These are phyloP conservation scores for Crucihimalaya himalaica DNA, from an alignment of 345 rosid species.

Conservation along the genomic window DNA sequence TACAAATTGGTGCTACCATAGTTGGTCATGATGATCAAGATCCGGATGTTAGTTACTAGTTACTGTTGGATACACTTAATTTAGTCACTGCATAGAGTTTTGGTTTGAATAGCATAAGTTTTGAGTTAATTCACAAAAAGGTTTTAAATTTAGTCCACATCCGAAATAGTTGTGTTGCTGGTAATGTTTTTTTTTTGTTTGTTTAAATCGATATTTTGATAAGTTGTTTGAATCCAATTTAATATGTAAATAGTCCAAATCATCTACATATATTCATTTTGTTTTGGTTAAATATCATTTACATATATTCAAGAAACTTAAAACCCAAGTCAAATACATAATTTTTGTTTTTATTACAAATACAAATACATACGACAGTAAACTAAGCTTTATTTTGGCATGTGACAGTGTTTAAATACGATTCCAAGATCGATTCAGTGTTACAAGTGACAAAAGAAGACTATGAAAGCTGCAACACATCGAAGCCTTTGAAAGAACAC, in stretches of 20 bases:
- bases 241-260: neutral
- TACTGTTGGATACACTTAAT: neutral
- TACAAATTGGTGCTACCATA: neutral
- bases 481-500: constrained; percentile 43
- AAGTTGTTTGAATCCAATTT: neutral
- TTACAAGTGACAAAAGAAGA: constrained; percentile 49
- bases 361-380: neutral
- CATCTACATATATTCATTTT: too few relatives aligned
- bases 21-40: neutral
- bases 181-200: neutral
- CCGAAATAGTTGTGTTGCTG: neutral
- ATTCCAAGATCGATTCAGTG: constrained; percentile 50
- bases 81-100: neutral
- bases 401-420: constrained; percentile 48
- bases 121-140: neutral
- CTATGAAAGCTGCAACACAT: constrained; percentile 45
- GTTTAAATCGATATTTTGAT: neutral
- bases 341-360: too few relatives aligned
- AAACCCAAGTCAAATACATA: neutral
- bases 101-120: neutral
- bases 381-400: constrained; percentile 1
- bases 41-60: neutral
- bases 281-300: too few relatives aligned
- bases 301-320: neutral
- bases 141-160: neutral